Base-by-base conservation (phyloP, 2,329 filamentous ascomycete genomes). In the Colletotrichum lentis region DNA sequence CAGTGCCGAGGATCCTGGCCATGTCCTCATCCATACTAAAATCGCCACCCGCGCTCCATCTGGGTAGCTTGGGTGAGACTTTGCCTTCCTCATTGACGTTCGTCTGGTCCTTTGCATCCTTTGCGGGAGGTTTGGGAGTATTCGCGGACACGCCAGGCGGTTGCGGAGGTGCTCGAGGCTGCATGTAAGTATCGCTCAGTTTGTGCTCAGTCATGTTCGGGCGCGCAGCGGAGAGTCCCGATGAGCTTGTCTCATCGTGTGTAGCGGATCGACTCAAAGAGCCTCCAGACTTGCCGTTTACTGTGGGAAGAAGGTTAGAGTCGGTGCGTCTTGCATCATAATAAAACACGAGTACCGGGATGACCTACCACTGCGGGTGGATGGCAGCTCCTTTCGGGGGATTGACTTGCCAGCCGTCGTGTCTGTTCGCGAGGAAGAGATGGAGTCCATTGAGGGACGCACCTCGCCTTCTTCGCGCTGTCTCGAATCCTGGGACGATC, bases 1-100 rank as follows among this genome's bases (percentile, higher is more conserved):
- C 93, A 22, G 88, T 90, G 47, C 89, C 91, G 68, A 97, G 84
- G 66, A 97, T 95, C 65, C 94, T 90, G 62, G 92, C 91, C 88
- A 97, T 93, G 76, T 98, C 96, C 78, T 97, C 94, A 72, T 98
- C 95, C 90, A 97, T 89, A 68, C 91, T 96, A 75, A 97, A 96
- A 72, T 97, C 94, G 62, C 90, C 93, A 60, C 92, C 93, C 50
- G 87, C 86, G 78, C 91, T 97, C 87, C 87, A 92, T 74, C 90
- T 85, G 71, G 91, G 88, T 70, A 93, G 81, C 73, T 89, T 89
- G 11, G 91, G 89, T 11, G 90, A 92, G 46, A 79, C 78, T 72
- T 87, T 86, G 69, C 80, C 75, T 73, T 81, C 73, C 61, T 67
- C 71, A 50, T 69, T 78, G 59, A 84, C 80, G 69, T 77, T 81